Percentiles rank a stretch among this genome's conserved stretches.
Conservation (phyloP, 2,329 filamentous ascomycete species). For the Juglanconis juglandina region DNA sequence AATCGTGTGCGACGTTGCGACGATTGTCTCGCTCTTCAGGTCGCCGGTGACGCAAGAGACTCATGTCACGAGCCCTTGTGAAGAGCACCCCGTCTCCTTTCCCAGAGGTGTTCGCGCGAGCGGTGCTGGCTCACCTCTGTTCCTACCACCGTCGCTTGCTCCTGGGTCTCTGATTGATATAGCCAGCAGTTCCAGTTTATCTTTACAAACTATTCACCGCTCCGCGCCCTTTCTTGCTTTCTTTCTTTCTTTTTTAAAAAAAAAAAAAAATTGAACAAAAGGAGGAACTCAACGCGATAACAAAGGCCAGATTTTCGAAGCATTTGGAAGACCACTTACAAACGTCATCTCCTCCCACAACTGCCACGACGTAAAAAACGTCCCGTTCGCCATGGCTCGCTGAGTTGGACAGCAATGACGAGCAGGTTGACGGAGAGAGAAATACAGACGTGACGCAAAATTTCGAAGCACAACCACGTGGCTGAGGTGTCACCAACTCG, state of each 20-base stretch:
- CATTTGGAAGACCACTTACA: slow-evolving; percentile 50
- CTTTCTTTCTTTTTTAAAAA: too few relatives aligned
- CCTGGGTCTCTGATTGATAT: background rate
- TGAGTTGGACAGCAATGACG: background rate
- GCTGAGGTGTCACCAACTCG: background rate
- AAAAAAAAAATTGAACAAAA: too few relatives aligned
- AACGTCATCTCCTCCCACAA: slow-evolving; percentile 90
- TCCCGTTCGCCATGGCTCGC: slow-evolving; percentile 33
- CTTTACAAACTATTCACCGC: background rate
- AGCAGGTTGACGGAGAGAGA: background rate
- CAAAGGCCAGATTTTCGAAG: background rate
- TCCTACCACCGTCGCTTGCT: background rate
- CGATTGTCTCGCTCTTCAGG: background rate
- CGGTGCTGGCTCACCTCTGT: background rate
- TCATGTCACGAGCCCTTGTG: background rate
- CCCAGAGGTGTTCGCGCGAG: background rate
- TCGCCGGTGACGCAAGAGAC: background rate
- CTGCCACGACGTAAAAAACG: slow-evolving; percentile 68
- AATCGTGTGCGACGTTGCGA: background rate
- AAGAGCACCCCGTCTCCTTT: background rate
- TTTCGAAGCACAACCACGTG: background rate
- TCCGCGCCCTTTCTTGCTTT: background rate
- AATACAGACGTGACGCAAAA: background rate
- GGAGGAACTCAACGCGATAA: background rate
- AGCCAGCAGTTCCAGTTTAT: background rate